phyloP scores from a whole-genome alignment of 495 filamentous ascomycete genomes.

The Talaromyces wortmannii region DNA sequence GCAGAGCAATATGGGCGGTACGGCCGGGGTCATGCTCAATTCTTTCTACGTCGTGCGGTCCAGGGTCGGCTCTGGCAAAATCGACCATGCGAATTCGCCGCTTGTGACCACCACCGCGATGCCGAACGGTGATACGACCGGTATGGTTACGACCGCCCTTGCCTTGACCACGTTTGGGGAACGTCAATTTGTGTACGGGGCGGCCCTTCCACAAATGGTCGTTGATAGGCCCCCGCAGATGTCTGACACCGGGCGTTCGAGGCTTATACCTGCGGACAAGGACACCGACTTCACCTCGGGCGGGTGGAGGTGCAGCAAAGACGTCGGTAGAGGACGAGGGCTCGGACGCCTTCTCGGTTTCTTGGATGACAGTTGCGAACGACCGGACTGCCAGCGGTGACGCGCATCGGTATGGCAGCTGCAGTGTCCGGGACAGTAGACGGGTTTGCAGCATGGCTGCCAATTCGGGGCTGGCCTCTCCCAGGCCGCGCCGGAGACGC shows the following conservation, averaged over 20 bases:
- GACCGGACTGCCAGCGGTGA: slow-evolving; percentile 32
- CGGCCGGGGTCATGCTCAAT: slow-evolving; percentile 96
- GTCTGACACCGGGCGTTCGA: slow-evolving; percentile 86
- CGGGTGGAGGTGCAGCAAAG: slow-evolving; percentile 38
- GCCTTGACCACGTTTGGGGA: slow-evolving; percentile 79
- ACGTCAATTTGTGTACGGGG: slow-evolving; percentile 75
- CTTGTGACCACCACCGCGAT: slow-evolving; percentile 87
- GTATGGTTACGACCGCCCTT: slow-evolving; percentile 90
- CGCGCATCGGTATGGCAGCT: slow-evolving; percentile 40
- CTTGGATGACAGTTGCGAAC: slow-evolving; percentile 48
- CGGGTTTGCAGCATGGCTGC: slow-evolving; percentile 59
- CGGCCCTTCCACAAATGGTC: slow-evolving; percentile 95
- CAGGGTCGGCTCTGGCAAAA: slow-evolving; percentile 67
- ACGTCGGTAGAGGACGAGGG: slow-evolving; percentile 28
- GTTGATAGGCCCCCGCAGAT: slow-evolving; percentile 85
- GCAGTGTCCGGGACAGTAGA: slow-evolving; percentile 44
- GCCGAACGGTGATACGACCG: slow-evolving; percentile 77
- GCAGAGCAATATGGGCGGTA: slow-evolving; percentile 84
- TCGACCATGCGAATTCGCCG: slow-evolving; percentile 86
- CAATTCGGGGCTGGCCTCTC: not conserved
- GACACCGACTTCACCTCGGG: slow-evolving; percentile 28
- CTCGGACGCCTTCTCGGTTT: slow-evolving; percentile 20
- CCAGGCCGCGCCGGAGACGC: not conserved
- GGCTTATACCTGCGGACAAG: slow-evolving; percentile 82
- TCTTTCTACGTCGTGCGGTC: slow-evolving; percentile 79